Evolutionary conservation across 805 yeast genomes (phyloP), one percentile per base, ranked within the genome.

Genomic region (Helenozyma rhizophorensis): DNA sequence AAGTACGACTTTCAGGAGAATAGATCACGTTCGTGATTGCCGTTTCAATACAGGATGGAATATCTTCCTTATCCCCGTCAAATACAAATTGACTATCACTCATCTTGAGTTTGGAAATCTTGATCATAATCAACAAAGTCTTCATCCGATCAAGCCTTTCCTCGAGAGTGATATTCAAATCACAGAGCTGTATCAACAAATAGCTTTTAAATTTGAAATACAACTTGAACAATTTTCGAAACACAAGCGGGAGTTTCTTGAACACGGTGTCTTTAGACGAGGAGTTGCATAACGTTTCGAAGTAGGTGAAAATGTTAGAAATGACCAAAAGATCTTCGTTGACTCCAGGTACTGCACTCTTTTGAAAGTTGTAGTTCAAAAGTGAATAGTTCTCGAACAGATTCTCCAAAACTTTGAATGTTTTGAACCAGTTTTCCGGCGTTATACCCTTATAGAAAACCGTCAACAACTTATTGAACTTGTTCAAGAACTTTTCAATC

Each of bases 21-120:
- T 85, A 64, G 12, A 89, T 72, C 1, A 88, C 86, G 44, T 83
- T 76, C 0, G 74, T 66, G 22, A 89, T 64, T 10, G 93, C 85
- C 3, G 88, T 69, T 55, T 90, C 97, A 34, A 90, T 68, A 53
- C 88, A 81, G 1, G 95, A 83, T 4, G 97, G 96, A 13, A 89
- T 52, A 14, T 50, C 45, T 4, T 48, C 54, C 10, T 43, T 48
- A 12, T 48, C 51, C 3, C 69, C 65, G 25, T 69, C 71, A 33
- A 60, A 61, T 5, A 61, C 61, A 37, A 67, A 62, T 32, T 55
- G 67, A 25, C 53, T 56, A n/a, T 57, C 66, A 28, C 50, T 47
- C 89, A 87, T 88, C 51, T 85, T 78, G 45, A 81, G 57, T 36
- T 84, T 71, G 23, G 78, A 62, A 21, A 83, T 72, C 24, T 83